Percentiles rank a stretch among this genome's conserved stretches.
phyloP scores from a whole-genome alignment of 2,329 filamentous ascomycete species.

The Eutypella sp. region DNA sequence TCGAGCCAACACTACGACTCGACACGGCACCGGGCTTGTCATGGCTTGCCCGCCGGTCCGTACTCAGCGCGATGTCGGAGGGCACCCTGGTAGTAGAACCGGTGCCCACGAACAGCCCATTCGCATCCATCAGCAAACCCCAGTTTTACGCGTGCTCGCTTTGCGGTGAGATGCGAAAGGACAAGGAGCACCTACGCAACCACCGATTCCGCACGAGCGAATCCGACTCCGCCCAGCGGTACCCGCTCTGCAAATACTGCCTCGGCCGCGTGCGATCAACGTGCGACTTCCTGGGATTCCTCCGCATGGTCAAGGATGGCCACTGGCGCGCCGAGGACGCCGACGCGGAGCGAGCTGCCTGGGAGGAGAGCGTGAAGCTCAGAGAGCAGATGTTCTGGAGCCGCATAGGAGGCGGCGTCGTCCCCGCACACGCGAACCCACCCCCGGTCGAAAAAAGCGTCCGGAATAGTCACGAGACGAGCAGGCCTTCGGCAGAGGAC shows the following conservation, averaged over 20 bases:
- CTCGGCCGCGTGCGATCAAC: constrained; percentile 77
- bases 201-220: constrained; percentile 89
- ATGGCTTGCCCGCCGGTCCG: constrained; percentile 84
- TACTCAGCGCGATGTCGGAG: constrained; percentile 76
- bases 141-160: constrained; percentile 70
- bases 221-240: constrained; percentile 77
- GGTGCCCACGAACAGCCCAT: constrained; percentile 56
- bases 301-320: constrained; percentile 87
- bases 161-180: constrained; percentile 78
- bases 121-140: constrained; percentile 44
- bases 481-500: constrained; percentile 6
- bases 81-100: constrained; percentile 88
- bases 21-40: constrained; percentile 87
- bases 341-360: constrained; percentile 80
- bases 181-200: constrained; percentile 66
- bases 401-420: constrained; percentile 82
- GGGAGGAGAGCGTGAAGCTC: constrained; percentile 89
- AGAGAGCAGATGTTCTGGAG: constrained; percentile 98
- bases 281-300: constrained; percentile 87
- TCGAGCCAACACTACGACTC: constrained; percentile 87
- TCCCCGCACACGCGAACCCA: constrained; percentile 52
- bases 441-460: constrained; percentile 26
- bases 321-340: constrained; percentile 81
- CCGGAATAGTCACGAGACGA: constrained; percentile 30
- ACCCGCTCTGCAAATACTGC: constrained; percentile 87